phyloP scores from a whole-genome alignment of 371 early-diverging fungal genomes.

The Rhizopus arrhizus region DNA sequence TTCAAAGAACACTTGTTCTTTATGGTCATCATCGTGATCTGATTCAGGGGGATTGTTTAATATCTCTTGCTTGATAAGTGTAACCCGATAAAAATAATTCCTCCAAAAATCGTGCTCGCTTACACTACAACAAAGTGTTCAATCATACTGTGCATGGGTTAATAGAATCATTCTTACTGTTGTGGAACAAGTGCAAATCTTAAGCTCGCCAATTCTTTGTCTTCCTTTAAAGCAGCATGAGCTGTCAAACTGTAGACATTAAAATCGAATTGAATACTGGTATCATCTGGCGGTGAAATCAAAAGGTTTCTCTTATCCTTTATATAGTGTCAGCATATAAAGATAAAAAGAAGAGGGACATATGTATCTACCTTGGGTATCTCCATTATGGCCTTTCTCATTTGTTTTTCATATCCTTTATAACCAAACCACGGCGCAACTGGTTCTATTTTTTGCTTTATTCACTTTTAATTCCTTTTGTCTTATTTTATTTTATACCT shows the following conservation, averaged over 20 bases:
- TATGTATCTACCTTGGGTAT: slow-evolving; percentile 52
- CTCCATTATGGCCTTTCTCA: slow-evolving; percentile 59
- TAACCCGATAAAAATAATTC: slow-evolving; percentile 80
- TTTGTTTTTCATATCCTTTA: slow-evolving; percentile 54
- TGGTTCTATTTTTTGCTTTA: slow-evolving; percentile 36
- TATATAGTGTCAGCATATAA: background rate
- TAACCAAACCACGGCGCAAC: slow-evolving; percentile 64
- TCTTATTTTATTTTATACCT: slow-evolving; percentile 4
- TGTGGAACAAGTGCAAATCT: slow-evolving; percentile 72
- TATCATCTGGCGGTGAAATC: slow-evolving; percentile 67
- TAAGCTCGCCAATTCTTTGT: slow-evolving; percentile 59
- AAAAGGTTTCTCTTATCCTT: slow-evolving; percentile 70
- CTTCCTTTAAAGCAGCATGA: slow-evolving; percentile 61
- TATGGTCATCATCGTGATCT: background rate
- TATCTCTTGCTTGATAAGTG: slow-evolving; percentile 59
- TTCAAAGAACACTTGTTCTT: slow-evolving; percentile 37
- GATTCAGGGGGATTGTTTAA: slow-evolving; percentile 26
- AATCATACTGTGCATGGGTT: background rate
- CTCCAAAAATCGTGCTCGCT: slow-evolving; percentile 69
- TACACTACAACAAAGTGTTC: slow-evolving; percentile 42
- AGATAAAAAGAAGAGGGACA: too few relatives aligned
- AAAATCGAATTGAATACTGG: slow-evolving; percentile 67
- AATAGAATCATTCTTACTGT: slow-evolving; percentile 39
- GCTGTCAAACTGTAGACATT: slow-evolving; percentile 60
- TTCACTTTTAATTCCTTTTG: too few relatives aligned